Evolutionary conservation across 495 filamentous ascomycete genomes (phyloP), one percentile per base, ranked within the genome.

Genomic region (Penicillium lividum): DNA sequence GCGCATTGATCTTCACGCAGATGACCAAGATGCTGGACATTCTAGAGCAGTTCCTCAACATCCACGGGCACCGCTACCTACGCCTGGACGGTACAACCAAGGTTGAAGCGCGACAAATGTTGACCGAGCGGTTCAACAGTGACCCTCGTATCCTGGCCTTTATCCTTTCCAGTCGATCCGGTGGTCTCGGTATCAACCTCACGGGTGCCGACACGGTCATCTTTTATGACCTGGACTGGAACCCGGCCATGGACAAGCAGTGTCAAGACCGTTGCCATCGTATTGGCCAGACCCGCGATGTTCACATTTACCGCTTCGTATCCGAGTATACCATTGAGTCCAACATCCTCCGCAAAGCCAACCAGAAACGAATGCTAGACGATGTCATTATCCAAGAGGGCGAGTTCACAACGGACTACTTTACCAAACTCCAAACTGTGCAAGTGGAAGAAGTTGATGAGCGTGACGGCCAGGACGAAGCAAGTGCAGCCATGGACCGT

Each of bases 151-250:
- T 99, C 62, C 83, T 93, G 9, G 91, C 87, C 53, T 97, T 98
- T 76, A 99, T 99, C 68, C 83, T 98, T 11, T 96, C 92, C 3
- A 95, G 90, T 56, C 86, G 95, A 46, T 97, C 95, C 1, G 95
- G 95, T 55, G 95, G 95, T 50, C 78, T 99, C 2, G 95, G 95
- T 51, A 97, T 98, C 66, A 98, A 98, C 66, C 78, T 99, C 15
- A 98, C 94, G 0, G 95, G 94, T 33, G 95, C 95, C 27, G 94
- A 97, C 71, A 96, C 94, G 0, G 95, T 99, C 66, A 98, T 99
- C 66, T 99, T 99, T 76, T 99, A 99, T 74, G 95, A 99, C 70
- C 84, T 97, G 44, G 95, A 99, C 74, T 99, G 95, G 95, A 99
- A 99, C 63, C 95, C 95, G 0, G 95, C 95, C 10, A 99, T 99